Percentiles rank a stretch among this genome's conserved stretches.
These are phyloP conservation scores for Candida methanosorbosa DNA, from an alignment of 805 yeast species.

Conservation along the genomic window DNA sequence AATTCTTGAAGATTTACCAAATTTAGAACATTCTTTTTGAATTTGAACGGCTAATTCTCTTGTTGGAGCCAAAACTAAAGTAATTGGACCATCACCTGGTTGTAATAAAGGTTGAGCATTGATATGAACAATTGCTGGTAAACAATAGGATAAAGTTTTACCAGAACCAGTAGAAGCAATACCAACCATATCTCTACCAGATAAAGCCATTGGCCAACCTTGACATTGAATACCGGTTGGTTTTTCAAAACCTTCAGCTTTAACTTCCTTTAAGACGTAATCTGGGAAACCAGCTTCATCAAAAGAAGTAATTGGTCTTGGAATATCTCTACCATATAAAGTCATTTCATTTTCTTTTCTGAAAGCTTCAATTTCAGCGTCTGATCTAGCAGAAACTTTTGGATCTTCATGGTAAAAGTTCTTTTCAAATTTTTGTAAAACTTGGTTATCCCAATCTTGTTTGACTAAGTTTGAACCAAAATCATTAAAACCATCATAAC, in stretches of 20 bases:
- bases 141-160: constrained; percentile 93
- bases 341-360: constrained; percentile 85
- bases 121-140: constrained; percentile 95
- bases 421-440: constrained; percentile 86
- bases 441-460: constrained; percentile 75
- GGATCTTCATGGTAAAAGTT: constrained; percentile 89
- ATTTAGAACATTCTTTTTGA: constrained; percentile 92
- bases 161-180: constrained; percentile 99
- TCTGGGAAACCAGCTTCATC: constrained; percentile 98
- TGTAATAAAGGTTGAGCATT: constrained; percentile 93
- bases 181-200: constrained; percentile 99
- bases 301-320: constrained; percentile 86
- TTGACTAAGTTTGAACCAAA: constrained; percentile 50
- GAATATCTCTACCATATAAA: constrained; percentile 73
- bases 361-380: constrained; percentile 63
- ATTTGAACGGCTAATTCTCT: constrained; percentile 98
- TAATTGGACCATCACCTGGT: constrained; percentile 97
- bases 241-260: constrained; percentile 82
- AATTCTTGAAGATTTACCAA: constrained; percentile 85
- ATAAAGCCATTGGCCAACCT: constrained; percentile 99
- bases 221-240: constrained; percentile 98
- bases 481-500: constrained; percentile 19
- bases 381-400: constrained; percentile 64
- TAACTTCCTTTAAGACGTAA: constrained; percentile 82
- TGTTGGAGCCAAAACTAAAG: constrained; percentile 92